Evolutionary conservation across 345 rosid species (phyloP).

Genomic region (Clarkia xantiana): DNA sequence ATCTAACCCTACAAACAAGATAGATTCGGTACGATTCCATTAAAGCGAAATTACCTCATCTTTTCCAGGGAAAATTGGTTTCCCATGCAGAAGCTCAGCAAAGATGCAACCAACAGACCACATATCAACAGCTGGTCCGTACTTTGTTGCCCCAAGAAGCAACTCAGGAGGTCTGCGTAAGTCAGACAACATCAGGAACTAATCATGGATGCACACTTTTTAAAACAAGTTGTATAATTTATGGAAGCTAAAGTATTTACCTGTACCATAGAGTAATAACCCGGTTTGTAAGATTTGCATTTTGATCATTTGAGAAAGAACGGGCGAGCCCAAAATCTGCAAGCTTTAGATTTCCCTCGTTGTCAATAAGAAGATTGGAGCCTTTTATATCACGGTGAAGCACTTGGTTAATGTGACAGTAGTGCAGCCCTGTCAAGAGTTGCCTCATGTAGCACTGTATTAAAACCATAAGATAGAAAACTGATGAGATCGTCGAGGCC

Average conservation of each 20-base stretch:
- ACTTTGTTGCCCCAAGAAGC: slow-evolving; percentile 87
- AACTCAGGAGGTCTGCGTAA: slow-evolving; percentile 81
- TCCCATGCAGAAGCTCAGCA: slow-evolving; percentile 86
- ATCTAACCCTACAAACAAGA: neutral
- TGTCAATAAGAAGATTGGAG: slow-evolving; percentile 92
- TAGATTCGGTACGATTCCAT: neutral
- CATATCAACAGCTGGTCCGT: slow-evolving; percentile 94
- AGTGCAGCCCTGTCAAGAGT: slow-evolving; percentile 90
- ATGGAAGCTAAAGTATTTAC: slow-evolving; percentile 18
- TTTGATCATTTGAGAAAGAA: slow-evolving; percentile 58
- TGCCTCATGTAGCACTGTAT: slow-evolving; percentile 92
- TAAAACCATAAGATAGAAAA: slow-evolving; percentile 1
- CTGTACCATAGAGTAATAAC: slow-evolving; percentile 96
- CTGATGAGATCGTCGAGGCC: neutral
- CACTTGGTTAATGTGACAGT: slow-evolving; percentile 88
- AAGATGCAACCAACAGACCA: slow-evolving; percentile 97
- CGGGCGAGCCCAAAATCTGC: slow-evolving; percentile 97
- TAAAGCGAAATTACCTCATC: slow-evolving; percentile 43
- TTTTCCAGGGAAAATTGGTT: slow-evolving; percentile 86
- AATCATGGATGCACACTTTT: neutral
- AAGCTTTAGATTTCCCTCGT: slow-evolving; percentile 82
- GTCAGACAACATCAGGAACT: neutral
- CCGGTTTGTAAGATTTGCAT: slow-evolving; percentile 71
- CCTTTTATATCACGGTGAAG: slow-evolving; percentile 98
- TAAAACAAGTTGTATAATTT: neutral